Conservation (phyloP, 257 asterid genomes). For the Knoxia roxburghii region DNA sequence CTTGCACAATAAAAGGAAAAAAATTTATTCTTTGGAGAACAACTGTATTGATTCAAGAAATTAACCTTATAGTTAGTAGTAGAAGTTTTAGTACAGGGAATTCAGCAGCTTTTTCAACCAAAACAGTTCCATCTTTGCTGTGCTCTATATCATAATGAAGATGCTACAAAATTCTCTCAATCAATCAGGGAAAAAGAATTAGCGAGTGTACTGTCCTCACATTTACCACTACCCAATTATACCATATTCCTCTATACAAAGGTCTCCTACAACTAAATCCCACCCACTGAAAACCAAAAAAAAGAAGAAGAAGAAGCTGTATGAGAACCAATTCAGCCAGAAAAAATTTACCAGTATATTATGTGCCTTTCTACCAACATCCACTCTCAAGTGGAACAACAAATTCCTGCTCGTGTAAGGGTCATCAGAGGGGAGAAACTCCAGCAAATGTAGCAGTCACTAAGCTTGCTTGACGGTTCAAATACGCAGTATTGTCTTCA, state of each 20-base stretch:
- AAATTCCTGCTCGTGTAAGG: not conserved
- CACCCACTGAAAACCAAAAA: constrained; percentile 15
- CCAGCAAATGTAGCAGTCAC: not conserved
- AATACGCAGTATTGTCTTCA: constrained; percentile 65
- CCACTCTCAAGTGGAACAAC: not conserved
- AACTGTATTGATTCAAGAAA: not conserved
- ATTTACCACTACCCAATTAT: constrained; percentile 16
- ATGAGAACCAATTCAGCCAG: constrained; percentile 9
- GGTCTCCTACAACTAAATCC: constrained; percentile 26
- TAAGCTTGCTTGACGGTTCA: constrained; percentile 21
- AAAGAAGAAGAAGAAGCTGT: too few relatives aligned
- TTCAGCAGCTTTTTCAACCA: not conserved
- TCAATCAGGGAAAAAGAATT: constrained; percentile 25
- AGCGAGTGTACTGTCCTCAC: constrained; percentile 21
- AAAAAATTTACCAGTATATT: not conserved
- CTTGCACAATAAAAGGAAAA: too few relatives aligned
- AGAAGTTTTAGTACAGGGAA: not conserved
- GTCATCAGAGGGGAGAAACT: not conserved
- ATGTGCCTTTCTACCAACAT: not conserved
- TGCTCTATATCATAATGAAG: not conserved
- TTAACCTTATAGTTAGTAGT: not conserved
- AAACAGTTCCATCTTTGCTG: not conserved
- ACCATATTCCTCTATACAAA: constrained; percentile 45
- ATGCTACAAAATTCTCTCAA: constrained; percentile 32
- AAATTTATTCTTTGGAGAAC: not conserved